These are phyloP conservation scores for Kodamaea neixiangensis DNA, from an alignment of 805 yeast species.

Conservation along the genomic window DNA sequence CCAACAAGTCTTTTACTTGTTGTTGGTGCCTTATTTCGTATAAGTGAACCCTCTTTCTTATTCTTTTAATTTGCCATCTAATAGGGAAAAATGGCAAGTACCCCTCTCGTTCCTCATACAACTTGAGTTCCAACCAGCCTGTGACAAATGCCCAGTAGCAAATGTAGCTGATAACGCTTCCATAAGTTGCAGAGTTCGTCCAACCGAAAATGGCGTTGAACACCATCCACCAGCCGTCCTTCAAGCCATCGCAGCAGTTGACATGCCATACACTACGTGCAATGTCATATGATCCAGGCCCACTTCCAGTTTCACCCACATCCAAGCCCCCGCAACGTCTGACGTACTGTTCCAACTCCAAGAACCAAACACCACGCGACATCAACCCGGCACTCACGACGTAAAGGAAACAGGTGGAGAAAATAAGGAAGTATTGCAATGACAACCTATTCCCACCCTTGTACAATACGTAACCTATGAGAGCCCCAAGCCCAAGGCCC, in stretches of 20 bases:
- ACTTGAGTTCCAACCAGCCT: conserved; percentile 29
- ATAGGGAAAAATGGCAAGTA: conserved; percentile 39
- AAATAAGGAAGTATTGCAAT: conserved; percentile 41
- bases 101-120: conserved; percentile 42
- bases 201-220: conserved; percentile 47
- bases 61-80: conserved; percentile 40
- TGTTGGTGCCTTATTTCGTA: conserved; percentile 15
- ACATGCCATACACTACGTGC: conserved; percentile 46
- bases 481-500: conserved; percentile 33
- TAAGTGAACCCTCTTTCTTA: conserved; percentile 27
- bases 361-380: conserved; percentile 46
- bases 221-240: conserved; percentile 50
- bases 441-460: conserved; percentile 44
- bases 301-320: conserved; percentile 46
- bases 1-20: background rate
- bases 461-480: conserved; percentile 37
- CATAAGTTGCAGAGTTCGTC: conserved; percentile 49
- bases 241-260: conserved; percentile 47
- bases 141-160: conserved; percentile 40
- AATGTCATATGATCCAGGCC: conserved; percentile 48
- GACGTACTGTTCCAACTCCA: conserved; percentile 42
- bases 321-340: conserved; percentile 43
- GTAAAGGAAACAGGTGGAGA: conserved; percentile 43
- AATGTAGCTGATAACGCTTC: conserved; percentile 39
- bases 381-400: conserved; percentile 47